These are phyloP conservation scores for Globisporangium viniferum DNA, from an alignment of 352 stramenopile genomes.

Conservation along the genomic window DNA sequence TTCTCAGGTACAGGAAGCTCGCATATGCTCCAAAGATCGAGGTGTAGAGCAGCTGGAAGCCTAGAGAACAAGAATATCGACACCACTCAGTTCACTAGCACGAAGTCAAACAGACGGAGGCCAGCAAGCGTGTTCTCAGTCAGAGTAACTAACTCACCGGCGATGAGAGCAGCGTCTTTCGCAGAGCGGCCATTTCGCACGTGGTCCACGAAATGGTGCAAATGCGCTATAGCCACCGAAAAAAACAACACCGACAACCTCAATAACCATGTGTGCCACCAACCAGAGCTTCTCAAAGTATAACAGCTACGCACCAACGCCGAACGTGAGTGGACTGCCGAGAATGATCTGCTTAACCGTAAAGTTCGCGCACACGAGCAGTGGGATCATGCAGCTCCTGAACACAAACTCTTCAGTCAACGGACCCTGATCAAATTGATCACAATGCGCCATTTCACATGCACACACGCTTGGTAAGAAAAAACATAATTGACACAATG, in stretches of 20 bases:
- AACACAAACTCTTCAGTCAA: constrained; percentile 96
- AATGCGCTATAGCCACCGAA: constrained; percentile 51
- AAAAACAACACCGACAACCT: neutral
- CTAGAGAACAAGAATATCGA: constrained; percentile 20
- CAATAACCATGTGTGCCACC: neutral
- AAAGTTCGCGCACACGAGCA: constrained; percentile 82
- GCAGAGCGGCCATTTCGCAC: constrained; percentile 62
- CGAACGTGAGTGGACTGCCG: constrained; percentile 92
- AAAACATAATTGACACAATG: neutral
- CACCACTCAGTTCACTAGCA: too few relatives aligned
- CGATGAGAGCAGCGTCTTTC: constrained; percentile 74
- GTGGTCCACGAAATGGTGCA: constrained; percentile 87
- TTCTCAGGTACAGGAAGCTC: constrained; percentile 92
- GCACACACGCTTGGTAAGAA: neutral
- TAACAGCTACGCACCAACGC: constrained; percentile 71
- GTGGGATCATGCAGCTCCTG: constrained; percentile 90
- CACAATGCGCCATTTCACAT: neutral
- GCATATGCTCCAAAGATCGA: constrained; percentile 94
- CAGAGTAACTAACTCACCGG: constrained; percentile 42
- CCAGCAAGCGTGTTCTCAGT: neutral
- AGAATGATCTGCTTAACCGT: constrained; percentile 82
- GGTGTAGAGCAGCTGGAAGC: constrained; percentile 95
- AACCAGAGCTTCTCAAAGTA: neutral
- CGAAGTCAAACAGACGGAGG: too few relatives aligned
- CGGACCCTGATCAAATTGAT: constrained; percentile 59